Percentiles rank a stretch among this genome's conserved stretches.
These are phyloP conservation scores for Naumovozyma baii DNA, from an alignment of 805 yeast genomes.

Conservation along the genomic window DNA sequence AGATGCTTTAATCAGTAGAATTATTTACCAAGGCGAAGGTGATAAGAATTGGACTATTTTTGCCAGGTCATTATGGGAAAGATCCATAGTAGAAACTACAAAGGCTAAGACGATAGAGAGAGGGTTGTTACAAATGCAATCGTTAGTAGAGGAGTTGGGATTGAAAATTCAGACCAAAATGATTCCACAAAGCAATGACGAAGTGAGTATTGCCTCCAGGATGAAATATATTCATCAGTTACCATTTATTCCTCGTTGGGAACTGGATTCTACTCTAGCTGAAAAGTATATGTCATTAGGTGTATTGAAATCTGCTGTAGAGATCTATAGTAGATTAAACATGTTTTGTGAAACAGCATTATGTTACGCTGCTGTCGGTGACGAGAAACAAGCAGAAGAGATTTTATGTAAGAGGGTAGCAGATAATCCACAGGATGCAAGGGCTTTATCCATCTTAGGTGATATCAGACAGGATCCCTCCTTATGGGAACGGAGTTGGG, in stretches of 20 bases:
- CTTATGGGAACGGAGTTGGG: conserved; percentile 84
- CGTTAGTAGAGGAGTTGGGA: conserved; percentile 82
- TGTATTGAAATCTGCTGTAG: conserved; percentile 75
- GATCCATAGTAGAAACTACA: conserved; percentile 73
- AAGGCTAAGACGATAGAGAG: conserved; percentile 84
- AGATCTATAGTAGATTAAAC: conserved; percentile 71
- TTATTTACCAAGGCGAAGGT: conserved; percentile 38
- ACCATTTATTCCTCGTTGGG: conserved; percentile 77
- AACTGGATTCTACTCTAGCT: conserved; percentile 72
- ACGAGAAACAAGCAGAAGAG: conserved; percentile 54
- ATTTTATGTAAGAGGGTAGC: conserved; percentile 47
- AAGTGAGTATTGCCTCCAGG: conserved; percentile 39
- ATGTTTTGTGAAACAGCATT: conserved; percentile 77
- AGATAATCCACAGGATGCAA: conserved; percentile 61
- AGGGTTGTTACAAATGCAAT: conserved; percentile 87
- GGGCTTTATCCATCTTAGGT: conserved; percentile 77
- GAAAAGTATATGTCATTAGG: conserved; percentile 82
- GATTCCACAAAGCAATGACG: conserved; percentile 33
- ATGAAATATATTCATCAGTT: conserved; percentile 62
- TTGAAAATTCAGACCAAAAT: conserved; percentile 48
- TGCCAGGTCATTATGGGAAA: conserved; percentile 78
- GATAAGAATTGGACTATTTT: conserved; percentile 57
- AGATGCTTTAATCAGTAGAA: conserved; percentile 63
- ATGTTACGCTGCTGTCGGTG: conserved; percentile 81
- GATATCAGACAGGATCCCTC: conserved; percentile 70